Evolutionary conservation across 257 asterid species (phyloP).

Genomic region (Apocynum venetum): DNA sequence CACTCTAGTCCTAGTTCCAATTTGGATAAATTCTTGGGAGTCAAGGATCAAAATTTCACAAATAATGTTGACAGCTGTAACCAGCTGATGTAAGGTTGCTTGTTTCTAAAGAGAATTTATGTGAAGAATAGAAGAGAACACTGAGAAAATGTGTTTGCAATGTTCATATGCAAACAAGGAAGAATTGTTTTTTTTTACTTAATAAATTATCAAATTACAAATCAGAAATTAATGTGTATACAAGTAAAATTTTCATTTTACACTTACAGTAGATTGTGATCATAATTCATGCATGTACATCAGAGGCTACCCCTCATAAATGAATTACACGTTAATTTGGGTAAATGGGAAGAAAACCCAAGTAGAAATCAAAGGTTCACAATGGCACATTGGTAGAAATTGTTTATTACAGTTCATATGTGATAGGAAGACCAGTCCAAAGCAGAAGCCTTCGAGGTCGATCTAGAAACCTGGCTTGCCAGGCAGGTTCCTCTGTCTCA

Average conservation of each 20-base stretch:
- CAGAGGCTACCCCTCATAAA: neutral
- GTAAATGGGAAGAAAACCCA: neutral
- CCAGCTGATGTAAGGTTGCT: neutral
- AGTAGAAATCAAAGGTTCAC: neutral
- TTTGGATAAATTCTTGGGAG: too few relatives aligned
- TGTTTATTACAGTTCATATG: slow-evolving; percentile 38
- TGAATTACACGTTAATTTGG: neutral
- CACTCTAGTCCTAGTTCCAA: too few relatives aligned
- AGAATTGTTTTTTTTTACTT: too few relatives aligned
- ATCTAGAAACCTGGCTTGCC: slow-evolving; percentile 91
- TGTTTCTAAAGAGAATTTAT: neutral
- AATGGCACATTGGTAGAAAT: neutral
- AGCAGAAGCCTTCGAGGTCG: slow-evolving; percentile 84
- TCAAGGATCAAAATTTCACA: too few relatives aligned
- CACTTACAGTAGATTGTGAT: neutral
- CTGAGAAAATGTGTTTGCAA: neutral
- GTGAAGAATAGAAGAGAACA: neutral
- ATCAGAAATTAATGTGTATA: too few relatives aligned
- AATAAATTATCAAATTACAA: too few relatives aligned
- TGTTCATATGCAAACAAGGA: neutral
- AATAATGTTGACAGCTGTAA: too few relatives aligned
- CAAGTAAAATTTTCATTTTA: neutral
- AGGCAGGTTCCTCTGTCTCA: slow-evolving; percentile 90
- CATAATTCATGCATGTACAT: neutral
- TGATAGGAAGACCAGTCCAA: slow-evolving; percentile 65